Conservation (phyloP, 208 protist species). For the Trypanosoma lewisi region DNA sequence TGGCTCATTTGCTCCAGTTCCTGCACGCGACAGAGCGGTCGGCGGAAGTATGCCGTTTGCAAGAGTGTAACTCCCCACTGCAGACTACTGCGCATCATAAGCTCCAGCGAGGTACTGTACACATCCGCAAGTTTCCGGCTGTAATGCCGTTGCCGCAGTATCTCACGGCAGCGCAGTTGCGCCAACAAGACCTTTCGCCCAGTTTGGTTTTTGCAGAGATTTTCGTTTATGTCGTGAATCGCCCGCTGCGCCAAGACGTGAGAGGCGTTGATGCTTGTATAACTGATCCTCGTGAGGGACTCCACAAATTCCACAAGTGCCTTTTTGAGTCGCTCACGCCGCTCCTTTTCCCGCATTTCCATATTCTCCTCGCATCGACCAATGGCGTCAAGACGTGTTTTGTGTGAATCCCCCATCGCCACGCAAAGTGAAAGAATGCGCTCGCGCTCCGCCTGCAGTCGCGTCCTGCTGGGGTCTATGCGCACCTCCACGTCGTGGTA, state of each 20-base stretch:
- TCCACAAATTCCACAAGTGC: slow-evolving; percentile 59
- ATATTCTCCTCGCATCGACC: slow-evolving; percentile 33
- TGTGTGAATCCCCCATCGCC: slow-evolving; percentile 29
- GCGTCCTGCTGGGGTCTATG: slow-evolving; percentile 27
- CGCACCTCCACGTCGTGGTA: slow-evolving; percentile 23
- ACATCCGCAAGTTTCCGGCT: slow-evolving; percentile 36
- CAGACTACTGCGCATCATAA: slow-evolving; percentile 50
- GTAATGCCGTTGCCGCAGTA: slow-evolving; percentile 66
- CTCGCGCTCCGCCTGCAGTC: slow-evolving; percentile 56
- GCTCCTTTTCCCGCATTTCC: slow-evolving; percentile 41
- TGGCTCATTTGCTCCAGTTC: slow-evolving; percentile 33
- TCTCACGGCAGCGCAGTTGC: slow-evolving; percentile 63
- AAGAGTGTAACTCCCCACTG: slow-evolving; percentile 53
- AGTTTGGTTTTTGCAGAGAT: slow-evolving; percentile 55
- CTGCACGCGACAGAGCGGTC: slow-evolving; percentile 39
- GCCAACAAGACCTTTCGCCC: slow-evolving; percentile 48
- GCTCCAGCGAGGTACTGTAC: slow-evolving; percentile 39
- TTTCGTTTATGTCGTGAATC: slow-evolving; percentile 70
- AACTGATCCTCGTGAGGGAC: slow-evolving; percentile 63
- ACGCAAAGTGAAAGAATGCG: slow-evolving; percentile 46
- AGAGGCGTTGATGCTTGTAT: slow-evolving; percentile 63
- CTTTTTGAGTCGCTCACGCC: slow-evolving; percentile 40
- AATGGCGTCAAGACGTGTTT: slow-evolving; percentile 39
- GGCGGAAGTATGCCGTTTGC: slow-evolving; percentile 53
- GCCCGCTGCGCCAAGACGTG: slow-evolving; percentile 81